Base-by-base conservation (phyloP, 2,329 filamentous ascomycete genomes). In the Xylariaceae sp. region DNA sequence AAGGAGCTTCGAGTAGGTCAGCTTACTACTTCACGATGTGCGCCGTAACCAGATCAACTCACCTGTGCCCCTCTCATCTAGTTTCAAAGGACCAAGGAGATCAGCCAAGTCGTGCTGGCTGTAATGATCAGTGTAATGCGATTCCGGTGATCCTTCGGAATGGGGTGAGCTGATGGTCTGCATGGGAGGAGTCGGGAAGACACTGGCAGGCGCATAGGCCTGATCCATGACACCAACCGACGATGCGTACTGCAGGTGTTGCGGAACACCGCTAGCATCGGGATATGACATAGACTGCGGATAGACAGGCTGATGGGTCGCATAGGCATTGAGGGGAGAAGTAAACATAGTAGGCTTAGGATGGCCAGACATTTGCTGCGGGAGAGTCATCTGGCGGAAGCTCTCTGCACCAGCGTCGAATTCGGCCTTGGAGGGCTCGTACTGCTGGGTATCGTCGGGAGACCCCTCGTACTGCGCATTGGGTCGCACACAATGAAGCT, bases 401-500 rank as follows among this genome's bases (percentile, higher is more conserved):
- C 68, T 64, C 48, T 77, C 71, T 34, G 73, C 66, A 17, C 68
- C 65, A 46, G 66, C 55, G 32, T 71, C 67, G 52, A 69, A 75
- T 44, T 70, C 68, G 32, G 64, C 59, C 37, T 63, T 67, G 22
- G 75, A 65, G 39, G 72, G 67, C 51, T 83, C 80, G 56, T 77
- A 83, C 4, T 64, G 62, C 32, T 67, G 64, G 10, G 62, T 50
- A 17, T 73, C 70, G 6, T 62, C 58, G 14, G 67, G 55, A 19
- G 61, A 76, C 42, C 83, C 81, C 58, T 90, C 86, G 58, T 86
- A 85, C 50, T 81, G 82, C 47, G 90, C 84, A 45, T 88, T 90
- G 4, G 92, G 93, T 37, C 90, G 89, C 21, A 96, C 85, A 65
- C 93, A 97, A 60, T 93, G 88, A 48, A 96, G 79, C 72, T 96